Percentiles rank a stretch among this genome's conserved stretches.
Conservation (phyloP, 1,139 yeast species). For the Saccharomyces hybrid region DNA sequence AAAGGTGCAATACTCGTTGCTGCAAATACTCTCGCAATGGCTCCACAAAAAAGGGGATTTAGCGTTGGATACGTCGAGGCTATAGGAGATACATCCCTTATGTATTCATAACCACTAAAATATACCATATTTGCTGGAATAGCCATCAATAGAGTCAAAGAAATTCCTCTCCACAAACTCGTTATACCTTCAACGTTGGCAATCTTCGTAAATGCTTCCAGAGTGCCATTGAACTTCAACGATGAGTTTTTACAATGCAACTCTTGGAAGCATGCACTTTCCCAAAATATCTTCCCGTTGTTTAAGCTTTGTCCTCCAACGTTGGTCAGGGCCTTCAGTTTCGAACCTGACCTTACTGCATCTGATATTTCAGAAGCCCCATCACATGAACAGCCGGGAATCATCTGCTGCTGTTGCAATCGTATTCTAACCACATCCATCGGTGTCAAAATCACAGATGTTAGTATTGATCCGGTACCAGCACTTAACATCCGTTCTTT, state of each 20-base stretch:
- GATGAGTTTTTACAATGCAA: conserved; percentile 22
- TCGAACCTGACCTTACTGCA: conserved; percentile 9
- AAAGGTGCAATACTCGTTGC: conserved; percentile 84
- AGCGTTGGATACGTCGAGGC: conserved; percentile 38
- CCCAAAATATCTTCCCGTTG: conserved; percentile 36
- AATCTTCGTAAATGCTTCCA: conserved; percentile 65
- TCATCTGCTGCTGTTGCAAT: conserved; percentile 77
- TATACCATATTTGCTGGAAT: conserved; percentile 90
- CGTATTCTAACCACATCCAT: conserved; percentile 90
- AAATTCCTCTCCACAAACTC: conserved; percentile 85
- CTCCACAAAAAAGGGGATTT: conserved; percentile 83
- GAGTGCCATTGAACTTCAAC: conserved; percentile 45
- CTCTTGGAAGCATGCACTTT: conserved; percentile 31
- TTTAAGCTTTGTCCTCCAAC: conserved; percentile 8
- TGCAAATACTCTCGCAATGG: conserved; percentile 73
- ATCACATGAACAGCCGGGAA: conserved; percentile 37
- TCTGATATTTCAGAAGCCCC: conserved; percentile 14
- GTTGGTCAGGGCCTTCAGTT: conserved; percentile 2
- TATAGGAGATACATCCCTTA: conserved; percentile 69
- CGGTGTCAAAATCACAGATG: conserved; percentile 84
- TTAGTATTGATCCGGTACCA: conserved; percentile 80
- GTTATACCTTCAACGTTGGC: conserved; percentile 62
- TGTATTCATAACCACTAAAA: conserved; percentile 85
- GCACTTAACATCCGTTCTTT: conserved; percentile 76
- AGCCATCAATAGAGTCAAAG: conserved; percentile 80